A percentile compares a stretch with the other conserved stretches of the same genome.
Evolutionary conservation across 202 grass and related monocot species (phyloP).

Genomic region (Zizania palustris): DNA sequence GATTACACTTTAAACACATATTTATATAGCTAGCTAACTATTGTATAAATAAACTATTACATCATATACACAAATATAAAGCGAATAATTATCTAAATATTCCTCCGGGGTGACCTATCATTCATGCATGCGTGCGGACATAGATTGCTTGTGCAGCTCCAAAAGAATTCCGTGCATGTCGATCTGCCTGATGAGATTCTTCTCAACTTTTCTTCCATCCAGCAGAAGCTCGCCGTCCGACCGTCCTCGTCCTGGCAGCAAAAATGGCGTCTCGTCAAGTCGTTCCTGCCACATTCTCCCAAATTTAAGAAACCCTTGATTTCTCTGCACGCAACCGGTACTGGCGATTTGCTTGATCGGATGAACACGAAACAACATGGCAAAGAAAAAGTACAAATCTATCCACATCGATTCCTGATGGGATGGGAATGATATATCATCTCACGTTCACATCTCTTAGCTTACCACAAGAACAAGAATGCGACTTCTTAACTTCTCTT

Average conservation of each 20-base stretch:
- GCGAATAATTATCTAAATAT: too few relatives aligned
- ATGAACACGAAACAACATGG: background rate
- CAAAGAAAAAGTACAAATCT: background rate
- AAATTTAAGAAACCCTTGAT: background rate
- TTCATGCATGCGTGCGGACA: background rate
- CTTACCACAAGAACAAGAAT: too few relatives aligned
- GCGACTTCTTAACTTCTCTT: too few relatives aligned
- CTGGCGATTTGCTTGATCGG: background rate
- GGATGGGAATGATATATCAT: too few relatives aligned
- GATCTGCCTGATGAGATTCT: conserved; percentile 6
- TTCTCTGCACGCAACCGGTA: background rate
- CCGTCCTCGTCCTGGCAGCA: background rate
- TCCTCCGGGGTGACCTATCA: too few relatives aligned
- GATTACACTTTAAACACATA: too few relatives aligned
- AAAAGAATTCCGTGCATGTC: conserved; percentile 1
- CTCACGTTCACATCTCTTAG: too few relatives aligned
- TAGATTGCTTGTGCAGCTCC: background rate
- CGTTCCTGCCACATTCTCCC: background rate
- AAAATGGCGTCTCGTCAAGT: background rate
- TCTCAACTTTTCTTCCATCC: background rate
- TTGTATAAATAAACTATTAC: too few relatives aligned
- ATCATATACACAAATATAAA: too few relatives aligned
- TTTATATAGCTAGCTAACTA: too few relatives aligned
- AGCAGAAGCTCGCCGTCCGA: background rate
- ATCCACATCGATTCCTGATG: background rate